Evolutionary conservation across 495 filamentous ascomycete species (phyloP), one percentile per base, ranked within the genome.

Genomic region (Clohesyomyces aquaticus): DNA sequence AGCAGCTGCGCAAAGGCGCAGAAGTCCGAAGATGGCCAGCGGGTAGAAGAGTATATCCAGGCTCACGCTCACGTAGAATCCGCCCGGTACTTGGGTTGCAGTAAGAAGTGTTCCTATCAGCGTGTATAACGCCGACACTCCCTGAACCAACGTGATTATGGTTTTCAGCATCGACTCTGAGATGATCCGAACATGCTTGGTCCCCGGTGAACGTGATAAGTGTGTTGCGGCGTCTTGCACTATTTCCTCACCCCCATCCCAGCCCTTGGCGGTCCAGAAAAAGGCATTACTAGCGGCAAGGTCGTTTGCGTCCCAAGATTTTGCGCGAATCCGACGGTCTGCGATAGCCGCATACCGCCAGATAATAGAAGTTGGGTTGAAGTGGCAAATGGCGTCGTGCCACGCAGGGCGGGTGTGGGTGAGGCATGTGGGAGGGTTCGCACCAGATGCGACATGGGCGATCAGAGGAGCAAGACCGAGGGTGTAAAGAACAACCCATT

Each of bases 121-220:
- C 16, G 54, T 10, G 32, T 57, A 46, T 4, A 41, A 3, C 11
- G 52, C 52, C 22, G 27, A 4, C 4, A 32, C 14, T 4, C 52
- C 52, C 22, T 55, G 52, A 10, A 55, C n/a, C 4, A 22, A 25
- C 32, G 54, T 57, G 23, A 57, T 57, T 29, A 43, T 23, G n/a
- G 54, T 57, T 21, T 57, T 43, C 21, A 57, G 38, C 54, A 45
- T 57, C 38, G 54, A 25, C 27, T 16, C 32, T 2, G 54, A 45
- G 16, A 23, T 4, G 3, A 57, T 21, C 4, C 21, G 14, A 3
- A 16, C 25, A 19, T 46, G 32, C 26, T 29, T 57, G 14, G 3
- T 11, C 4, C 46, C 54, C 35, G 54, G 54, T 16, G 3, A 26
- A 14, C 21, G 32, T 14, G 27, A 22, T 12, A 8, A 57, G 12